Percentiles rank a stretch among this genome's conserved stretches.
Evolutionary conservation across 2,329 filamentous ascomycete species (phyloP).

Genomic region (Passalora sequoiae): DNA sequence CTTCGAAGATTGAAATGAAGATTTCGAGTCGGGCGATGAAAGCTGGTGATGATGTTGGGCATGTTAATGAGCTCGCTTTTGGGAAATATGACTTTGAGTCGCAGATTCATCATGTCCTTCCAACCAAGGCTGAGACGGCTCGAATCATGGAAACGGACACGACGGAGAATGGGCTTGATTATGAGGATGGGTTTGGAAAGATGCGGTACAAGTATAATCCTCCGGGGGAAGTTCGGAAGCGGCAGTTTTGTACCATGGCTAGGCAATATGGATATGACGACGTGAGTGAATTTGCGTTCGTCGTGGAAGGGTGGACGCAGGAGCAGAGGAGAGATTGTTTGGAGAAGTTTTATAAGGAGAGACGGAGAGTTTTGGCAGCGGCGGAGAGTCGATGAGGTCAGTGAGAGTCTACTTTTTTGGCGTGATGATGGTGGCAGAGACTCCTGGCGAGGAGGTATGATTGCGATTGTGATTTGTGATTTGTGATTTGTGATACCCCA

Average conservation of each 20-base stretch:
- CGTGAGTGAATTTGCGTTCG: slow-evolving; percentile 78
- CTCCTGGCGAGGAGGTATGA: too few relatives aligned
- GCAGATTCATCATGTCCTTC: neutral
- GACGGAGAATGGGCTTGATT: slow-evolving; percentile 27
- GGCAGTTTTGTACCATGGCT: slow-evolving; percentile 92
- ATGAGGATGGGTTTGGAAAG: slow-evolving; percentile 26
- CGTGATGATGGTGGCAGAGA: too few relatives aligned
- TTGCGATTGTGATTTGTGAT: too few relatives aligned
- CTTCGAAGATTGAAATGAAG: slow-evolving; percentile 82
- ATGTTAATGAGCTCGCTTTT: slow-evolving; percentile 43
- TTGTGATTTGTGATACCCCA: too few relatives aligned
- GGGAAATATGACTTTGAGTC: slow-evolving; percentile 45
- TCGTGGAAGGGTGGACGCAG: slow-evolving; percentile 87
- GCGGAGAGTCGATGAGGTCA: too few relatives aligned
- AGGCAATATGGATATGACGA: slow-evolving; percentile 68
- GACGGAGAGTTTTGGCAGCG: slow-evolving; percentile 35
- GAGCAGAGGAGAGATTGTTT: slow-evolving; percentile 72
- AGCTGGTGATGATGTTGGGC: slow-evolving; percentile 48
- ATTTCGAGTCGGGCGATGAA: slow-evolving; percentile 72
- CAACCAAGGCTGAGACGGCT: neutral
- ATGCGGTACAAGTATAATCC: slow-evolving; percentile 64
- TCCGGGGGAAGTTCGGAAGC: slow-evolving; percentile 63
- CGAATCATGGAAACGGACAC: slow-evolving; percentile 2
- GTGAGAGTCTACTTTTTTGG: too few relatives aligned
- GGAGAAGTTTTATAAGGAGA: slow-evolving; percentile 69